Conservation (phyloP, 176 grass and related monocot species). For the Miscanthus lutarioriparius region DNA sequence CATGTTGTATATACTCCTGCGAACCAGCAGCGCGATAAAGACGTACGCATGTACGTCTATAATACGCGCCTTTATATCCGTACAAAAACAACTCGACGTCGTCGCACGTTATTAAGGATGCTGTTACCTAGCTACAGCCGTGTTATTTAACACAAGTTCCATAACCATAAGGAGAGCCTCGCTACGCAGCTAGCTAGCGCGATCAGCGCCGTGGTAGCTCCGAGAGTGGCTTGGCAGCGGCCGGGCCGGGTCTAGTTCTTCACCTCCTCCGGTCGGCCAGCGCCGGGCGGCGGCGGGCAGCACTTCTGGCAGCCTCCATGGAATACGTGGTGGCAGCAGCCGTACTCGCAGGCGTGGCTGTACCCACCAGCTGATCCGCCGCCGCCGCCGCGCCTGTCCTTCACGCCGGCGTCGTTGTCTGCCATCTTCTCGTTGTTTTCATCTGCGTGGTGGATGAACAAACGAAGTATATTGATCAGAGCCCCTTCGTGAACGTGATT, state of each 20-base stretch:
- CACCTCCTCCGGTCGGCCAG: conserved; percentile 35
- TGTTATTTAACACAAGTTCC: no score
- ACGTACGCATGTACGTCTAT: no score
- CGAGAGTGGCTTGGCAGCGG: not conserved
- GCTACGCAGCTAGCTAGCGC: no score
- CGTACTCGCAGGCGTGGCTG: not conserved
- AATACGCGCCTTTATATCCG: no score
- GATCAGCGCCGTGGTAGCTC: no score
- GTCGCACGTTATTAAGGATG: no score
- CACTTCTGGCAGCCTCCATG: conserved; percentile 41
- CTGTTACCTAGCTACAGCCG: no score
- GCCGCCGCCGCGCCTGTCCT: not conserved
- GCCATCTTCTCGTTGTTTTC: not conserved
- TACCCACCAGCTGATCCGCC: not conserved
- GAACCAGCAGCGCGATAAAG: no score
- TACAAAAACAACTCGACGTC: no score
- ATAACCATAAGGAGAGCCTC: no score
- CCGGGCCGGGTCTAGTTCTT: conserved; percentile 4
- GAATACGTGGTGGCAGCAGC: conserved; percentile 47
- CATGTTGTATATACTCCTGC: no score
- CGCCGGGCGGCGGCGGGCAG: conserved; percentile 30
- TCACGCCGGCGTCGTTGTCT: not conserved
- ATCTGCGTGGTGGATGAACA: not conserved
- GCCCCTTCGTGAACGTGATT: no score
- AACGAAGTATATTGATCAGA: not conserved